Percentiles rank a stretch among this genome's conserved stretches.
These are phyloP conservation scores for Cytospora mali DNA, from an alignment of 2,329 filamentous ascomycete species.

Conservation along the genomic window DNA sequence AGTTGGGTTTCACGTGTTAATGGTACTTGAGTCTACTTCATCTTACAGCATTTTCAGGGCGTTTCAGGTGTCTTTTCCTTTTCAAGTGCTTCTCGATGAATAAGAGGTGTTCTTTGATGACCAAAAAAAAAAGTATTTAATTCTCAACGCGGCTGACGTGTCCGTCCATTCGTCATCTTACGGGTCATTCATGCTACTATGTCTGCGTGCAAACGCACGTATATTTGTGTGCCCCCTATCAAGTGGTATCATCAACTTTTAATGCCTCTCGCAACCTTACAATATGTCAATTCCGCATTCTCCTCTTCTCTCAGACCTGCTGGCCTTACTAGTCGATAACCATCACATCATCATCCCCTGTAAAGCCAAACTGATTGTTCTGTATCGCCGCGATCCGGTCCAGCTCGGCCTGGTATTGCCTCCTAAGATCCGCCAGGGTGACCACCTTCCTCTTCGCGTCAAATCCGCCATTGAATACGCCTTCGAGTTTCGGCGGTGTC, in stretches of 20 bases:
- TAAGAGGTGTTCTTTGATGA: constrained; percentile 20
- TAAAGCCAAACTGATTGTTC: constrained; percentile 84
- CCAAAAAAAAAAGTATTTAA: constrained; percentile 19
- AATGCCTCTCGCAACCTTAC: constrained; percentile 16
- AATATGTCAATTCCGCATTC: constrained; percentile 24
- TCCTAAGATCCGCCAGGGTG: constrained; percentile 82
- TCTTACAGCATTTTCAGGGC: constrained; percentile 26
- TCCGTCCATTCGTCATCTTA: constrained; percentile 5
- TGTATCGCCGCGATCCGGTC: constrained; percentile 87
- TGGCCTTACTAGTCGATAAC: constrained; percentile 22
- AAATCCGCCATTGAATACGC: constrained; percentile 18
- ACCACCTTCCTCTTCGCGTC: constrained; percentile 71
- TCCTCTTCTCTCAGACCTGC: constrained; percentile 30
- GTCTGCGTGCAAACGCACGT: background rate
- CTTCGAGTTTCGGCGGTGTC: constrained; percentile 34
- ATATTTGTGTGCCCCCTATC: background rate
- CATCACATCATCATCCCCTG: constrained; percentile 54
- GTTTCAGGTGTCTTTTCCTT: constrained; percentile 4
- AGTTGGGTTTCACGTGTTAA: background rate
- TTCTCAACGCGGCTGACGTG: constrained; percentile 1
- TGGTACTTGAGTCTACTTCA: constrained; percentile 5
- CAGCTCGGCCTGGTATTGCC: constrained; percentile 86
- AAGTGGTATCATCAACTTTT: constrained; percentile 24
- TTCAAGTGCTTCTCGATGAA: constrained; percentile 8
- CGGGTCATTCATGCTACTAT: constrained; percentile 10